Evolutionary conservation across 345 rosid species (phyloP).

Genomic region (Salix dunnii): DNA sequence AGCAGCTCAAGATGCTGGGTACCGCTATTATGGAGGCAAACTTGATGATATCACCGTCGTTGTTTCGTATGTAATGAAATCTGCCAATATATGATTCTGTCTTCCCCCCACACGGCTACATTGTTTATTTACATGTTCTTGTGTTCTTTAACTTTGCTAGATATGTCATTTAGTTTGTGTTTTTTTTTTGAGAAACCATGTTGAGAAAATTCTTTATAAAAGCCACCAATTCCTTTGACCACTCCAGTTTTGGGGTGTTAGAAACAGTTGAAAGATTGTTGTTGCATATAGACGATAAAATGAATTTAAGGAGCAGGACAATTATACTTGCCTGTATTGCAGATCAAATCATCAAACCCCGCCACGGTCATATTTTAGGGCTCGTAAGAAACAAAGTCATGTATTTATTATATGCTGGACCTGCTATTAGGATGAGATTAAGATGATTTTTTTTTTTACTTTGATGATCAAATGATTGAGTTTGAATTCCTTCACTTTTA

Average conservation of each 20-base stretch:
- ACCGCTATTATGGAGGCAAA: slow-evolving; percentile 35
- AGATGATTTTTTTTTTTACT: no score
- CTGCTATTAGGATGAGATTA: no score
- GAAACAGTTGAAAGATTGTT: background rate
- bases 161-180: background rate
- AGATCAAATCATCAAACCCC: no score
- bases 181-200: background rate
- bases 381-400: background rate
- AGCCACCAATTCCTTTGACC: background rate
- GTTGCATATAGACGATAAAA: background rate
- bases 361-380: background rate
- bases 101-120: background rate
- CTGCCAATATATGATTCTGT: slow-evolving; percentile 6
- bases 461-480: no score
- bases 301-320: no score
- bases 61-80: slow-evolving; percentile 22
- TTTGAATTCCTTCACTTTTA: no score
- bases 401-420: no score
- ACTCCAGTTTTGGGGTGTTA: background rate
- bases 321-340: no score
- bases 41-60: slow-evolving; percentile 35
- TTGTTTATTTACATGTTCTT: background rate
- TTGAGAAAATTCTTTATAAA: background rate
- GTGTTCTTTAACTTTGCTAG: background rate
- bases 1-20: slow-evolving; percentile 37